Evolutionary conservation across 2,329 filamentous ascomycete species (phyloP).

Genomic region (Lizonia empirigonia): DNA sequence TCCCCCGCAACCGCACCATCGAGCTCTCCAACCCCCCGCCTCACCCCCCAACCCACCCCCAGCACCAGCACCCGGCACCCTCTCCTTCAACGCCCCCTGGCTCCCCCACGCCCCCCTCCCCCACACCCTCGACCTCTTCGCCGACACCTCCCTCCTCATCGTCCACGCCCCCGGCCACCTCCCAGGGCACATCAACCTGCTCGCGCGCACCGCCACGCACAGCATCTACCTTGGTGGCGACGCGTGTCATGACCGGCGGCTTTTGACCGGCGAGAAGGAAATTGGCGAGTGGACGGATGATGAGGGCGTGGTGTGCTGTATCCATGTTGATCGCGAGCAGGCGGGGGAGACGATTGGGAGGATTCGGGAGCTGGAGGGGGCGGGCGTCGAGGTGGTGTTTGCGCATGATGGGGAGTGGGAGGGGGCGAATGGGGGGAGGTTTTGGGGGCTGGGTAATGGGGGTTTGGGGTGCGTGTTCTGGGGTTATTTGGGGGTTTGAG

Average conservation of each 20-base stretch:
- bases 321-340: slow-evolving; percentile 56
- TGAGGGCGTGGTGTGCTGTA: slow-evolving; percentile 55
- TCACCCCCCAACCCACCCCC: slow-evolving; percentile 10
- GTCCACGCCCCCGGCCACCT: slow-evolving; percentile 61
- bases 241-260: slow-evolving; percentile 59
- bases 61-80: background rate
- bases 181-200: slow-evolving; percentile 59
- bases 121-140: slow-evolving; percentile 55
- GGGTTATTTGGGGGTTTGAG: too few species aligned
- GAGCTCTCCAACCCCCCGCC: slow-evolving; percentile 50
- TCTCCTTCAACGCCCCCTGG: slow-evolving; percentile 48
- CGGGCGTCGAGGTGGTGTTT: slow-evolving; percentile 58
- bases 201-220: slow-evolving; percentile 50
- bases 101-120: slow-evolving; percentile 52
- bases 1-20: slow-evolving; percentile 52
- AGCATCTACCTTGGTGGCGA: slow-evolving; percentile 60
- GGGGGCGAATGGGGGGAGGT: slow-evolving; percentile 38
- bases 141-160: slow-evolving; percentile 55
- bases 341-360: slow-evolving; percentile 54
- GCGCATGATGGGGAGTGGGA: slow-evolving; percentile 60
- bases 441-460: slow-evolving; percentile 32
- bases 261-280: slow-evolving; percentile 58
- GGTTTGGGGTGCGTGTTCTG: too few species aligned
- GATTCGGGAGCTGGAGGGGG: slow-evolving; percentile 49
- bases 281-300: slow-evolving; percentile 59